A percentile compares a stretch with the other conserved stretches of the same genome.
These are phyloP conservation scores for Colletotrichum camelliae DNA, from an alignment of 2,329 filamentous ascomycete species.

Conservation along the genomic window DNA sequence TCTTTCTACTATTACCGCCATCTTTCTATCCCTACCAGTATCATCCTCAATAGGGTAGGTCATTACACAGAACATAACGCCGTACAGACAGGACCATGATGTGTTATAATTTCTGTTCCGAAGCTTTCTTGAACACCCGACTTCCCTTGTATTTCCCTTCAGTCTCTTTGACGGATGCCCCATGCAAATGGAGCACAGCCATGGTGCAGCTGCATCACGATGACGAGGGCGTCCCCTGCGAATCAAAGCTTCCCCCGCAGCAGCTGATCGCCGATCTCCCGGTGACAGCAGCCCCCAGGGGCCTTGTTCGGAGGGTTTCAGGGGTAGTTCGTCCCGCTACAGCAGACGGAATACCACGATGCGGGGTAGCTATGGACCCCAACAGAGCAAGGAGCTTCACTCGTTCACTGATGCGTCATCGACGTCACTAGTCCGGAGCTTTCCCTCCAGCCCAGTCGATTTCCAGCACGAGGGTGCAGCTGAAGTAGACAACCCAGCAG, in stretches of 20 bases:
- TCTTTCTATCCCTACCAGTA: too few species aligned
- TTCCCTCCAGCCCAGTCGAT: neutral
- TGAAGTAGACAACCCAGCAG: neutral
- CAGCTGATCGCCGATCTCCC: constrained; percentile 13
- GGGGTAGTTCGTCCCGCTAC: neutral
- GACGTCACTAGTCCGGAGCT: constrained; percentile 20
- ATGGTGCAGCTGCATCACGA: neutral
- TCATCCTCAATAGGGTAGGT: too few species aligned
- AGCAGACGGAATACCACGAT: neutral
- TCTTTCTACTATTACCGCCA: too few species aligned
- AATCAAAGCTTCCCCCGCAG: neutral
- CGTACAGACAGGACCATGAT: neutral
- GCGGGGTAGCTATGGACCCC: neutral
- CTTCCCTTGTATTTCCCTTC: accelerated
- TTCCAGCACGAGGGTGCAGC: neutral
- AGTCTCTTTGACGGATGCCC: neutral
- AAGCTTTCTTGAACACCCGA: neutral
- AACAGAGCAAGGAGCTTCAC: neutral
- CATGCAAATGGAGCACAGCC: neutral
- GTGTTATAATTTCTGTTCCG: too few species aligned
- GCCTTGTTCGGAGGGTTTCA: neutral
- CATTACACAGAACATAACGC: too few species aligned
- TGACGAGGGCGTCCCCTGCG: neutral
- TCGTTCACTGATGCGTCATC: neutral
- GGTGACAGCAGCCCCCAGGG: neutral